phyloP scores from a whole-genome alignment of 2,329 filamentous ascomycete genomes.

The Penicillium sp. region DNA sequence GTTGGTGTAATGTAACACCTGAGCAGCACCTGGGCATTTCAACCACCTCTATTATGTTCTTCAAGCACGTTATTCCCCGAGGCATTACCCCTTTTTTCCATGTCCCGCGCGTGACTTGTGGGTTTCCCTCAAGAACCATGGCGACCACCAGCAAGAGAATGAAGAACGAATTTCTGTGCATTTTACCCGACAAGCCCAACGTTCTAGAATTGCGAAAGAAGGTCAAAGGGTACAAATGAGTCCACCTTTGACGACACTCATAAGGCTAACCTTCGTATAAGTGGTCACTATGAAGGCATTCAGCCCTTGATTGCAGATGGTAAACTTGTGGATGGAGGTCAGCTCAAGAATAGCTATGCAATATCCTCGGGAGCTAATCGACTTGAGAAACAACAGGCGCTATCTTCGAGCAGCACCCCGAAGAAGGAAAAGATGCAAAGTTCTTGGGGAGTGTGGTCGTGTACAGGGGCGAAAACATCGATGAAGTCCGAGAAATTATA shows the following conservation, averaged over 20 bases:
- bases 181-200: background rate
- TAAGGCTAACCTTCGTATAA: background rate
- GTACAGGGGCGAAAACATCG: conserved; percentile 14
- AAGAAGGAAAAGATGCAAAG: conserved; percentile 9
- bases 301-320: conserved; percentile 15
- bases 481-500: conserved; percentile 18
- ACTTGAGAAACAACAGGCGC: conserved; percentile 9
- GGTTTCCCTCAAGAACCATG: background rate
- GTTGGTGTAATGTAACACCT: too few relatives aligned
- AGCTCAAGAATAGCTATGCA: background rate
- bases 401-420: conserved; percentile 16
- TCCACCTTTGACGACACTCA: background rate
- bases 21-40: too few relatives aligned
- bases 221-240: background rate
- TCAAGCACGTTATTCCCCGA: too few relatives aligned
- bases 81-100: too few relatives aligned
- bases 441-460: conserved; percentile 23
- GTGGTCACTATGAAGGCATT: conserved; percentile 14
- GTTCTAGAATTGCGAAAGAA: background rate
- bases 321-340: conserved; percentile 17
- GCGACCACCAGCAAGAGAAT: background rate
- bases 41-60: too few relatives aligned
- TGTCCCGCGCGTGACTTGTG: background rate
- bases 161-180: background rate
- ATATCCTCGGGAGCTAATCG: too few relatives aligned